phyloP scores from a whole-genome alignment of 2,329 filamentous ascomycete species.

The Microcera coccophila region DNA sequence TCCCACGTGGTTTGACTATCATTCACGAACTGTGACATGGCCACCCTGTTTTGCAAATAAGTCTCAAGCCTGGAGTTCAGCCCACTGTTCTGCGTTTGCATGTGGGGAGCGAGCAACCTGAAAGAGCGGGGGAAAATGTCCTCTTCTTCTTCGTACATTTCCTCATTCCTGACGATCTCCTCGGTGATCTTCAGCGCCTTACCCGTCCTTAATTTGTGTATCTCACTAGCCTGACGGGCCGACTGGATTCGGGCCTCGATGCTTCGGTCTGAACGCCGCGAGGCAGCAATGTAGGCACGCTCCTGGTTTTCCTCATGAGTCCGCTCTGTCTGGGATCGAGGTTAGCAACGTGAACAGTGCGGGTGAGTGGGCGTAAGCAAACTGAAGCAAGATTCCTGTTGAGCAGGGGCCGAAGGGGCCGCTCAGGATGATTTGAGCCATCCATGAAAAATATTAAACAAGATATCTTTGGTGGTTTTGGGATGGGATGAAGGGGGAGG shows the following conservation, averaged over 20 bases:
- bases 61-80: conserved; percentile 59
- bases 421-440: too few relatives aligned
- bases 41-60: conserved; percentile 41
- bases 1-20: background rate
- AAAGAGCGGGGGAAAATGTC: conserved; percentile 70
- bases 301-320: conserved; percentile 81
- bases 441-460: too few relatives aligned
- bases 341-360: background rate
- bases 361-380: too few relatives aligned
- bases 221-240: conserved; percentile 80
- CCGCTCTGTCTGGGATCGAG: conserved; percentile 72
- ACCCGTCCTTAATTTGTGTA: conserved; percentile 84
- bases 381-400: too few relatives aligned
- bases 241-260: conserved; percentile 86
- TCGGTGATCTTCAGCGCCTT: conserved; percentile 77
- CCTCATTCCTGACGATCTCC: conserved; percentile 81
- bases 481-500: too few relatives aligned
- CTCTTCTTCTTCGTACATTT: conserved; percentile 96
- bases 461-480: too few relatives aligned
- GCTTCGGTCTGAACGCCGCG: conserved; percentile 78
- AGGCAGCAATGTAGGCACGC: conserved; percentile 88
- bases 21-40: conserved; percentile 37
- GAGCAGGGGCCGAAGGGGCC: too few relatives aligned
- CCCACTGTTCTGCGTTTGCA: conserved; percentile 56
- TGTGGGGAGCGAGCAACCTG: conserved; percentile 57